These are phyloP conservation scores for Russula compacta DNA, from an alignment of 768 basidiomycete species.

Conservation along the genomic window DNA sequence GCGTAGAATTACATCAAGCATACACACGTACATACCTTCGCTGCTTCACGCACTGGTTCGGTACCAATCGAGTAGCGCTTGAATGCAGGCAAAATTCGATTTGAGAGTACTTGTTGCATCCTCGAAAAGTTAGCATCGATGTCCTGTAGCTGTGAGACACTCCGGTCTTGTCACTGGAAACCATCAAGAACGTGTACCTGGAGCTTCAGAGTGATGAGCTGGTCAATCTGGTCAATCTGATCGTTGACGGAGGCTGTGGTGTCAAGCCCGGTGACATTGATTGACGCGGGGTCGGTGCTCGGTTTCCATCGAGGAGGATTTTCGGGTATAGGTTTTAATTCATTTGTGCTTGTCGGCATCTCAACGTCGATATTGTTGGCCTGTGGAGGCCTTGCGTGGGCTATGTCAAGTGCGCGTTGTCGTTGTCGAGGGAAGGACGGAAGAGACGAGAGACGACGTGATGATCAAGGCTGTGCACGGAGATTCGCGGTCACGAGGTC, in stretches of 20 bases:
- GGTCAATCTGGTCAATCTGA: conserved; percentile 93
- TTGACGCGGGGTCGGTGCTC: conserved; percentile 49
- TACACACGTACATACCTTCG: conserved; percentile 46
- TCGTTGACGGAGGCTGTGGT: conserved; percentile 57
- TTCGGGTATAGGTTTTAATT: conserved; percentile 40
- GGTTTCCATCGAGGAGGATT: conserved; percentile 63
- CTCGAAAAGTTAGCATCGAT: conserved; percentile 90
- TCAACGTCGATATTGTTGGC: neutral
- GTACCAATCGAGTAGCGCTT: conserved; percentile 83
- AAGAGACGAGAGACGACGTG: neutral
- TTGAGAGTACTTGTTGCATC: conserved; percentile 79
- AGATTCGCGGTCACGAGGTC: neutral
- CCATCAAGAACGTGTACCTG: conserved; percentile 43
- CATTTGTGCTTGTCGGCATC: neutral
- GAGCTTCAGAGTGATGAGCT: conserved; percentile 84
- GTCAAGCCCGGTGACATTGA: conserved; percentile 66
- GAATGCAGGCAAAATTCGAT: conserved; percentile 74
- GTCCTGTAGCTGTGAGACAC: conserved; percentile 38
- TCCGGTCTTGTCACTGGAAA: neutral
- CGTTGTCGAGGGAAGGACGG: too few relatives aligned
- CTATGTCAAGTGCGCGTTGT: too few relatives aligned
- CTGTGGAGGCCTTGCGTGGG: neutral
- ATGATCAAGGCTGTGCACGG: neutral
- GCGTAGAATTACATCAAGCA: neutral
- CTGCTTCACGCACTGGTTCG: conserved; percentile 82